These are phyloP conservation scores for Lactarius evosmus DNA, from an alignment of 768 basidiomycete genomes.

Conservation along the genomic window DNA sequence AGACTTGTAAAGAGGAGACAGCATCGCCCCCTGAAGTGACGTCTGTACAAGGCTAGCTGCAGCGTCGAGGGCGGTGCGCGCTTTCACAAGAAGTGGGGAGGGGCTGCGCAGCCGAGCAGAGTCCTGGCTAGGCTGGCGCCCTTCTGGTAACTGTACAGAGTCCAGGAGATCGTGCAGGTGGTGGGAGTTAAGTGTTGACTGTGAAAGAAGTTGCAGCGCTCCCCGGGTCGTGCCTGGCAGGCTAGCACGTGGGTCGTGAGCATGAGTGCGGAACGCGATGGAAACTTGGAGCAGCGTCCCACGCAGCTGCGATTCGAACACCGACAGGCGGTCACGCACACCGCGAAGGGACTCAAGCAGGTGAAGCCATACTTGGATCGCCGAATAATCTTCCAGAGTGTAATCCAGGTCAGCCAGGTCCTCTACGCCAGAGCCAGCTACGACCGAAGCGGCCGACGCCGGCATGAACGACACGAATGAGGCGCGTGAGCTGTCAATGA, in stretches of 20 bases:
- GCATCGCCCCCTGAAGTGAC: constrained; percentile 76
- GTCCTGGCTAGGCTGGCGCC: constrained; percentile 30
- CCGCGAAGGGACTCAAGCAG: constrained; percentile 77
- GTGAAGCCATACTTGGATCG: constrained; percentile 79
- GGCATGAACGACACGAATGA: constrained; percentile 25
- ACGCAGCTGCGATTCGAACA: constrained; percentile 71
- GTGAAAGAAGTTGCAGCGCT: constrained; percentile 68
- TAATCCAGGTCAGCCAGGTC: constrained; percentile 82
- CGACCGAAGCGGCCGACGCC: constrained; percentile 35
- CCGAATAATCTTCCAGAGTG: constrained; percentile 82
- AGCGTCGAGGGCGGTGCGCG: constrained; percentile 52
- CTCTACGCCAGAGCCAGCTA: constrained; percentile 36
- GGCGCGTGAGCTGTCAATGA: constrained; percentile 57
- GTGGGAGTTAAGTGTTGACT: constrained; percentile 79
- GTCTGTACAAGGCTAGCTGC: constrained; percentile 75
- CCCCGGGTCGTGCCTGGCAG: constrained; percentile 63
- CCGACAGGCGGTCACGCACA: constrained; percentile 60
- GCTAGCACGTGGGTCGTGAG: constrained; percentile 52
- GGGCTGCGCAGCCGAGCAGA: constrained; percentile 31
- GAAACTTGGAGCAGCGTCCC: constrained; percentile 57
- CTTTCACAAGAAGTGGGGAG: constrained; percentile 48
- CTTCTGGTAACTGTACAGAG: constrained; percentile 44
- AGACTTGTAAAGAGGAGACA: constrained; percentile 75
- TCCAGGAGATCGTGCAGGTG: constrained; percentile 66
- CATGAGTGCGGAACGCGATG: constrained; percentile 53